Evolutionary conservation across 2,329 filamentous ascomycete species (phyloP), one percentile per base, ranked within the genome.

Genomic region (Neofusicoccum kwambonambiense): DNA sequence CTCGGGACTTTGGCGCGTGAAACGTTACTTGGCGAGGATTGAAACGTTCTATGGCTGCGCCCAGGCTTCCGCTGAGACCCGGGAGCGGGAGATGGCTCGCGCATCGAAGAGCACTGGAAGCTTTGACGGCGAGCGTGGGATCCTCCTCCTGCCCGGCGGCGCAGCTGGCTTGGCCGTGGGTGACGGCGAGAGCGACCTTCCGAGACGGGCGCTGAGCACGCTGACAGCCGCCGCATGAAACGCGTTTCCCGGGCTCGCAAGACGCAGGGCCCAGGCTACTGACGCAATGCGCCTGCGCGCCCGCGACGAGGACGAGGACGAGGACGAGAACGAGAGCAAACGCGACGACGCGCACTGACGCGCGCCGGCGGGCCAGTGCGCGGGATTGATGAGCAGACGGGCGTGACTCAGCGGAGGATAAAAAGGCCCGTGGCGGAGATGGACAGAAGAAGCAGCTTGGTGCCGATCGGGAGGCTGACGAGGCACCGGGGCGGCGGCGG

Each of bases 11-110:
- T 35, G 22, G 34, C 54, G 39, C 31, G 42, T 60, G 56, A 47
- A 60, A 60, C 42, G 56, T 60, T 60, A 47, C 56, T 47, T 22
- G 39, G 54, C 54, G 39, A 44, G 15, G 39, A 37, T 60, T 45
- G 56, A 60, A 60, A 60, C 56, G 56, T 47, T 34, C 27, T 34
- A 37, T 41, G 35, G 52, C 27, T n/a, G 50, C 50, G 51, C n/a
- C 51, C 35, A 41, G 51, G 13, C 49, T n/a, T 42, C 54, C 54
- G 54, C 39, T 44, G 41, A 58, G 54, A 35, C 12, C 39, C 54
- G 54, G 22, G 4, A 12, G 41, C 27, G 27, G 27, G 27, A 31
- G 27, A 31, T 31, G 27, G 27, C 27, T 31, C 27, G 27, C 27
- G 27, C 27, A 31, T 31, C 27, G 27, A 45, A 44, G 6, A 56